Conservation (phyloP, 257 asterid genomes). For the Solanum neorickii region DNA sequence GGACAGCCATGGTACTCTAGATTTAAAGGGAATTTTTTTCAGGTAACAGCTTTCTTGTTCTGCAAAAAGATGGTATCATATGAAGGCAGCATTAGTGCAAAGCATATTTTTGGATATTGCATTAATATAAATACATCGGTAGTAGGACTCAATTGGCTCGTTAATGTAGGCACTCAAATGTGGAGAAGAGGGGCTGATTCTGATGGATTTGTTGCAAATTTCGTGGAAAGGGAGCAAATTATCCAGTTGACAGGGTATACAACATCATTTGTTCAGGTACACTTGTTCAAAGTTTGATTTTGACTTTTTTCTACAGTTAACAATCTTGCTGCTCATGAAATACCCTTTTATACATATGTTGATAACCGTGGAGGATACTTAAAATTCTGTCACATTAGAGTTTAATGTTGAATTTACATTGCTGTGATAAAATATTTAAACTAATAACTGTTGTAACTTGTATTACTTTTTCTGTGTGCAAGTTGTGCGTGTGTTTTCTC, state of each 20-base stretch:
- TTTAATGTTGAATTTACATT: neutral
- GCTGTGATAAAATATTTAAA: neutral
- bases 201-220: slow-evolving; percentile 95
- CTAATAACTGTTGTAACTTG: neutral
- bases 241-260: slow-evolving; percentile 52
- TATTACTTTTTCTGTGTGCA: neutral
- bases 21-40: slow-evolving; percentile 94
- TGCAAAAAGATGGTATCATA: neutral
- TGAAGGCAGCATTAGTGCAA: neutral
- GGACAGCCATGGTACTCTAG: slow-evolving; percentile 76
- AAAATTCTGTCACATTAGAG: neutral
- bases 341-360: neutral
- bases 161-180: slow-evolving; percentile 76
- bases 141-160: neutral
- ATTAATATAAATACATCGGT: neutral
- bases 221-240: slow-evolving; percentile 90
- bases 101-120: neutral
- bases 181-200: slow-evolving; percentile 99
- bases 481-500: neutral
- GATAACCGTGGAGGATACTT: neutral
- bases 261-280: slow-evolving; percentile 85
- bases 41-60: slow-evolving; percentile 37
- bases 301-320: neutral
- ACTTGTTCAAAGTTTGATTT: neutral
- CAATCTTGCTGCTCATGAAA: neutral